phyloP scores from a whole-genome alignment of 257 asterid genomes.

The Gentiana straminea region DNA sequence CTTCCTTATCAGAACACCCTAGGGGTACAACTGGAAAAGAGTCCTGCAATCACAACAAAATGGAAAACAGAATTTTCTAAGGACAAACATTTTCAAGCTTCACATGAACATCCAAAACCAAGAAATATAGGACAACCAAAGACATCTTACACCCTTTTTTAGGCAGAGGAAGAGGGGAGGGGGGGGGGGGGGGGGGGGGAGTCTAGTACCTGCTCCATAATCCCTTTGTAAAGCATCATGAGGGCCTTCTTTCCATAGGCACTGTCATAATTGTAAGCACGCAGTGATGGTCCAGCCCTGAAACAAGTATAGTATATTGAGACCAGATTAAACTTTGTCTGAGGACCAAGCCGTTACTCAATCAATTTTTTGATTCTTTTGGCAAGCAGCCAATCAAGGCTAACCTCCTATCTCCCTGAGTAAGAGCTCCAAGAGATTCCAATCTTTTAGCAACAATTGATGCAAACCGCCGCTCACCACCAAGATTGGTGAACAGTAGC shows the following conservation, averaged over 20 bases:
- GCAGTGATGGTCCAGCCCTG: constrained; percentile 96
- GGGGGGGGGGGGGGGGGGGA: too few species aligned
- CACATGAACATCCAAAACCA: constrained; percentile 4
- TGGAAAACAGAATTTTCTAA: not conserved
- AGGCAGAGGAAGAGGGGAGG: too few species aligned
- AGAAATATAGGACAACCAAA: constrained; percentile 7
- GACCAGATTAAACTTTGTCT: not conserved
- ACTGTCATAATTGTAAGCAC: constrained; percentile 95
- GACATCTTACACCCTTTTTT: not conserved
- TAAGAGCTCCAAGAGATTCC: constrained; percentile 94
- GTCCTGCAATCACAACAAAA: constrained; percentile 33
- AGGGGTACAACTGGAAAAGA: constrained; percentile 69
- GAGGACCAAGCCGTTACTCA: not conserved
- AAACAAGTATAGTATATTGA: constrained; percentile 20
- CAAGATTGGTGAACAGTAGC: constrained; percentile 91
- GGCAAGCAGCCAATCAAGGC: not conserved
- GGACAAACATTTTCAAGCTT: not conserved
- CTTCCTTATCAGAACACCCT: constrained; percentile 76
- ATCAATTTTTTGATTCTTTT: not conserved
- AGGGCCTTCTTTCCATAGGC: constrained; percentile 84
- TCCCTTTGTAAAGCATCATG: constrained; percentile 61
- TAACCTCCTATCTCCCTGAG: constrained; percentile 99
- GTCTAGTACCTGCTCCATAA: constrained; percentile 67
- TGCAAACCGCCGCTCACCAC: constrained; percentile 98
- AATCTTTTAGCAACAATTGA: constrained; percentile 96